Base-by-base conservation (phyloP, 495 filamentous ascomycete species). In the Aspergillus asperescens region DNA sequence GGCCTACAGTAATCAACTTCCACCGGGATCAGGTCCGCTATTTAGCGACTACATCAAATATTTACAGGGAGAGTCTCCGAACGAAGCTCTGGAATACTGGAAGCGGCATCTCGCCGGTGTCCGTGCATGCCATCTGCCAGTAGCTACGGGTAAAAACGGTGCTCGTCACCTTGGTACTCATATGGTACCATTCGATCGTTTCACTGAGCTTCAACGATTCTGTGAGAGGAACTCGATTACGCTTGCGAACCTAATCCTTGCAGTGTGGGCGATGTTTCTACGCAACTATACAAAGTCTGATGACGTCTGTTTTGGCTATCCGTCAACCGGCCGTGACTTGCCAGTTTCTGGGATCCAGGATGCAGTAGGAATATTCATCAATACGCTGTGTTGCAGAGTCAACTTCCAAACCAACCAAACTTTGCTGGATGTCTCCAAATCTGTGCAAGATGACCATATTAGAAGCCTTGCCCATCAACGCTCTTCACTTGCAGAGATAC, bases 301-400 rank as follows among this genome's bases (percentile, higher is more conserved):
- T 38, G 73, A 80, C 24, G 70, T 84, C n/a, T 79, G 76, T 53
- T 86, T 85, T 54, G 81, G 81, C 3, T 79, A 79, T 41, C 59
- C 74, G 9, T 72, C 71, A 13, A 70, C 77, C 28, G 76, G 77
- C 23, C 67, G 77, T 34, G 74, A 77, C 60, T 66, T 69, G 12
- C 74, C 77, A 19, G 66, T 80, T 15, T 58, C 62, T n/a, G 73
- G 74, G 0, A 77, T 79, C 25, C 72, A 78, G 28, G 69, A 79
- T 38, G 75, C 77, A 44, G 73, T 78, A 22, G 78, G 78, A 1
- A 73, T 77, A 10, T 80, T 81, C 53, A 79, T 81, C 56, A 79
- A 78, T 54, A 81, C 80, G 72, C 63, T 81, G 15, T 76, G 77
- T 48, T 81, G 78, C 57, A 68, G 77, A 29, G 71, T 77, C 19